Evolutionary conservation across 192 early-diverging fungal species (phyloP), one percentile per base, ranked within the genome.

Genomic region (Coemansia sp.): DNA sequence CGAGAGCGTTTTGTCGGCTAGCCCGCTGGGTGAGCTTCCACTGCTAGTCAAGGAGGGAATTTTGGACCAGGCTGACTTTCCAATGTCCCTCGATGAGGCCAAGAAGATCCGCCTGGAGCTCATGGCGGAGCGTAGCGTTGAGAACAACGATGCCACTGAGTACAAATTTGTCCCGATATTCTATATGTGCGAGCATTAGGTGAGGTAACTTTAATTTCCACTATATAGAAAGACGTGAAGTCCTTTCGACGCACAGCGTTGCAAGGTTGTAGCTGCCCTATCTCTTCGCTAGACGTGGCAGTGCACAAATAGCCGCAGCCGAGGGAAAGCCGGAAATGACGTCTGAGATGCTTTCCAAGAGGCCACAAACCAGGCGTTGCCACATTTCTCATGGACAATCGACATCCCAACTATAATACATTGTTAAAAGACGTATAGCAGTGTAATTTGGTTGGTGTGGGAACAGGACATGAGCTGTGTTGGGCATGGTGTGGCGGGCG

Each of bases 61-160:
- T 10, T 12, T 69, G 36, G 54, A 67, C 0, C 57, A 70, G 4
- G 67, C 79, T 24, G 57, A 74, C 15, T 77, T 68, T 22, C 74
- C 73, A 0, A 71, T 87, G 22, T 73, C 86, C 34, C 63, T 86
- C 9, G 71, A 69, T 3, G 72, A 80, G 20, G 87, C 85, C 24
- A 79, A 85, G 79, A 22, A 52, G 31, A 15, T 61, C 18, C 78
- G 86, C 3, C 54, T 80, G 40, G 68, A 77, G 69, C 70, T 87
- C 40, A 87, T 88, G 75, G 70, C 66, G 0, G 86, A 86, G 74
- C 71, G 84, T 61, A 80, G 54, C 3, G 13, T 43, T 0, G 42
- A 47, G 18, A 75, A 78, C 59, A 20, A 24, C 16, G 4, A 2
- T 5, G 52, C 57, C 6, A 42, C 27, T 2, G 66, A 63, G 22